Base-by-base conservation (phyloP, 2,329 filamentous ascomycete genomes). In the Emericellopsis atlantica region DNA sequence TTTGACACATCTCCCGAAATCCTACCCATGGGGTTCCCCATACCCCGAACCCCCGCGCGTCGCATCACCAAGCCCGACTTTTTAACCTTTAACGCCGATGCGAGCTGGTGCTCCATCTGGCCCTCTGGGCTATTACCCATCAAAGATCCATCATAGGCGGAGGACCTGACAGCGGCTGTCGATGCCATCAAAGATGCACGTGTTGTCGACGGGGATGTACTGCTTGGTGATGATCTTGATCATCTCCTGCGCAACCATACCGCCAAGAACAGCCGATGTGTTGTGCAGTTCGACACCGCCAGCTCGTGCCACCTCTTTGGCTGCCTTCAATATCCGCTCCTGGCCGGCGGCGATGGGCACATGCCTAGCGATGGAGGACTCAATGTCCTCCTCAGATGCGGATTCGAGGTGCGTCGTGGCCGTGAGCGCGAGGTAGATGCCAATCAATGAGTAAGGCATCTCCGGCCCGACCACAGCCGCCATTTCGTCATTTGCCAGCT, bases 221-320 rank as follows among this genome's bases (percentile, higher is more conserved):
- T 84, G 80, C 53, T 77, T 78, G 11, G 80, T 84, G 51, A 84
- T 74, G 43, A 90, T 76, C 59, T 98, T 98, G 65, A 98, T 93
- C 46, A 90, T 77, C 64, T 98, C 92, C 61, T 98, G 93, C n/a
- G 90, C 87, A 37, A 93, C 83, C 67, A 98, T 83, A 4, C 92
- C 93, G 24, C 92, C 93, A 1, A 81, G 83, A 42, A 95, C 65
- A 22, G 89, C 81, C 26, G 89, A 84, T 42, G 93, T 84, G 56
- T 95, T 96, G 65, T 98, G 92, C 44, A 98, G 66, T 59, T 98
- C 93, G 41, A 79, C 84, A 23, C 86, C 85, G 37, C 77, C 79
- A 31, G 86, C 84, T 44, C 93, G 78, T 29, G 81, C 76, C 35
- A 87, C 69, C 58, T 89, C 84, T 44, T 77, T 65, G 1, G 77